Evolutionary conservation across 2,329 filamentous ascomycete genomes (phyloP).

Genomic region (Fusarium sp.): DNA sequence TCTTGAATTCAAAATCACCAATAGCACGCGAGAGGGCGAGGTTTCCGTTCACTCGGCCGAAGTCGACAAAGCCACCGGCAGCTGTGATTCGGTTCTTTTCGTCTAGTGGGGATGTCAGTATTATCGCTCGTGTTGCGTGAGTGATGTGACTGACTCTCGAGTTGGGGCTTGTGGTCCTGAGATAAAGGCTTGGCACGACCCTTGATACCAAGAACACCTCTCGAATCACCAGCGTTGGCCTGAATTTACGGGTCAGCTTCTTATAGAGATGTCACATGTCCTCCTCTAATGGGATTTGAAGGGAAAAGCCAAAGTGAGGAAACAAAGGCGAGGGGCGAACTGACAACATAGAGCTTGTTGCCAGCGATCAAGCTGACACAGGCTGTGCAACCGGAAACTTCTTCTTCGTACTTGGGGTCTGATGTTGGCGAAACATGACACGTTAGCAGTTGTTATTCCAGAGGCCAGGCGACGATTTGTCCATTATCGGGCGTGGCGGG

Average conservation of each 20-base stretch:
- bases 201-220: slow-evolving; percentile 95
- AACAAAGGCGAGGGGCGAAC: slow-evolving; percentile 53
- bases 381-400: slow-evolving; percentile 97
- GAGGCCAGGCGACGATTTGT: not conserved
- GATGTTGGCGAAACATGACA: slow-evolving; percentile 27
- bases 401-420: slow-evolving; percentile 98
- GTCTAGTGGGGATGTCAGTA: slow-evolving; percentile 60
- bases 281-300: slow-evolving; percentile 25
- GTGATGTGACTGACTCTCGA: slow-evolving; percentile 76
- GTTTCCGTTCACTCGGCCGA: slow-evolving; percentile 98
- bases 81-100: slow-evolving; percentile 97
- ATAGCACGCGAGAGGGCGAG: slow-evolving; percentile 96
- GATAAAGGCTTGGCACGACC: slow-evolving; percentile 96
- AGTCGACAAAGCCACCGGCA: slow-evolving; percentile 97
- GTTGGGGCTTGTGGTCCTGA: slow-evolving; percentile 99
- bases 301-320: slow-evolving; percentile 22
- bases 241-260: slow-evolving; percentile 52
- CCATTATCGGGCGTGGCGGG: slow-evolving; percentile 2
- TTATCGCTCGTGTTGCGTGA: slow-evolving; percentile 9
- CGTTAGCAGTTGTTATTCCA: slow-evolving; percentile 22
- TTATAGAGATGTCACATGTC: slow-evolving; percentile 12
- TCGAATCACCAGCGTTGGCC: slow-evolving; percentile 97
- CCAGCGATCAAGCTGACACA: slow-evolving; percentile 89
- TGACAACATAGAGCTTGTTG: slow-evolving; percentile 93
- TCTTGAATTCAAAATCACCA: slow-evolving; percentile 99